These are phyloP conservation scores for Eurotiales sp. DNA, from an alignment of 2,329 filamentous ascomycete species.

Conservation along the genomic window DNA sequence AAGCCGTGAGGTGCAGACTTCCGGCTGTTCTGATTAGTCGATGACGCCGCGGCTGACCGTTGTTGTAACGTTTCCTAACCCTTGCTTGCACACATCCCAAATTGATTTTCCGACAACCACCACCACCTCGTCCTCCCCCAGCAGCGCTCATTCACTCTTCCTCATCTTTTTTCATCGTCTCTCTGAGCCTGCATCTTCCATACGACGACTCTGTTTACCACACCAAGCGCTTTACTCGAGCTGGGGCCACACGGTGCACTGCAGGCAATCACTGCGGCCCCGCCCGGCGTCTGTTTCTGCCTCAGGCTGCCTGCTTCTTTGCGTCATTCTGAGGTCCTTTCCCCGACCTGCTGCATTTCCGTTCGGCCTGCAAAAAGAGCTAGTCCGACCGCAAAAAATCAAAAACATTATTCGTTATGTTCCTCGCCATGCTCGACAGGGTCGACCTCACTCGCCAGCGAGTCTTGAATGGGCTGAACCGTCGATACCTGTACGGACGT, in stretches of 20 bases:
- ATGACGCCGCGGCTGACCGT: too few species aligned
- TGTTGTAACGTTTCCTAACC: too few species aligned
- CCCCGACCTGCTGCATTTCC: slow-evolving; percentile 17
- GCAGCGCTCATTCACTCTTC: too few species aligned
- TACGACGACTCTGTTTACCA: neutral
- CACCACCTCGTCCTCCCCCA: too few species aligned
- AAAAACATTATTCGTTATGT: neutral
- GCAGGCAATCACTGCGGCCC: neutral
- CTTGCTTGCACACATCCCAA: too few species aligned
- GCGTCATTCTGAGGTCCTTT: slow-evolving; percentile 37
- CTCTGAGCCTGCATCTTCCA: too few species aligned
- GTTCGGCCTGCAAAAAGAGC: slow-evolving; percentile 16
- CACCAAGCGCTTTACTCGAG: too few species aligned
- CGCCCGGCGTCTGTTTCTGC: slow-evolving; percentile 1
- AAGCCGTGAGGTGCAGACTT: neutral
- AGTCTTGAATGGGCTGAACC: slow-evolving; percentile 43
- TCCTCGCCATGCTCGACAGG: slow-evolving; percentile 30
- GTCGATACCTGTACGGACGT: slow-evolving; percentile 46
- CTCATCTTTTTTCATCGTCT: neutral
- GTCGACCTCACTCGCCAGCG: slow-evolving; percentile 38
- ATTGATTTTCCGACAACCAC: too few species aligned
- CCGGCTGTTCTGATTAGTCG: neutral
- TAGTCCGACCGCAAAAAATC: too few species aligned
- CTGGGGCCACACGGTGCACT: neutral
- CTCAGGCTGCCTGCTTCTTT: slow-evolving; percentile 21